These are phyloP conservation scores for Cardamine resedifolia DNA, from an alignment of 345 rosid species.

Conservation along the genomic window DNA sequence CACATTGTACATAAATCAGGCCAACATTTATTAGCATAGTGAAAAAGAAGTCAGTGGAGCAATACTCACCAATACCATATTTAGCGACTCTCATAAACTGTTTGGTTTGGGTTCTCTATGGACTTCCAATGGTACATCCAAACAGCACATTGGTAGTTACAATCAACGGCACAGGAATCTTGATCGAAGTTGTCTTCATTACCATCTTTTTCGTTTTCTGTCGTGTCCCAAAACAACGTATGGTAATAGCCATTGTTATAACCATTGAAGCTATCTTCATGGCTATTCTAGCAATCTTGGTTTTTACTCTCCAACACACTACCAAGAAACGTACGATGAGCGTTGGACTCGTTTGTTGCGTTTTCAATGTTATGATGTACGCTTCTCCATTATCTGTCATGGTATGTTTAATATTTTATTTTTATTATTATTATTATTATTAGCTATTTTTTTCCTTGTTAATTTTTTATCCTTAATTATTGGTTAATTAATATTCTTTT, in stretches of 20 bases:
- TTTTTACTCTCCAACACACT: slow-evolving; percentile 50
- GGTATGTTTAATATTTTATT: slow-evolving; percentile 42
- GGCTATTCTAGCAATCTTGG: slow-evolving; percentile 35
- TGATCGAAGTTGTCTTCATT: slow-evolving; percentile 58
- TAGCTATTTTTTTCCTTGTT: neutral
- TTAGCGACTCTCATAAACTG: slow-evolving; percentile 80
- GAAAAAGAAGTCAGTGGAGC: slow-evolving; percentile 74
- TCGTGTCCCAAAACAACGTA: slow-evolving; percentile 41
- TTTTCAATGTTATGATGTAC: slow-evolving; percentile 76
- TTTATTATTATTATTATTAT: neutral
- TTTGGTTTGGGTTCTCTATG: slow-evolving; percentile 78
- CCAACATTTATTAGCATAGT: slow-evolving; percentile 74
- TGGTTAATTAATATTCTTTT: neutral
- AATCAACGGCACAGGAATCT: slow-evolving; percentile 66
- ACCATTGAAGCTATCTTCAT: slow-evolving; percentile 46
- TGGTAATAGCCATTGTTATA: slow-evolving; percentile 34
- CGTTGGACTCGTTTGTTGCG: slow-evolving; percentile 61
- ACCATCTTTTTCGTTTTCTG: slow-evolving; percentile 47
- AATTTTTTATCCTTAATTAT: neutral
- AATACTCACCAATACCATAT: slow-evolving; percentile 73
- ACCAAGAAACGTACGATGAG: slow-evolving; percentile 45
- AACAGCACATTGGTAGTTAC: slow-evolving; percentile 65
- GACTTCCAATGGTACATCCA: slow-evolving; percentile 75
- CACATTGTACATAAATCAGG: slow-evolving; percentile 42
- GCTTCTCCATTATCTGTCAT: slow-evolving; percentile 80